These are phyloP conservation scores for Colletotrichum tabaci DNA, from an alignment of 2,329 filamentous ascomycete genomes.

Conservation along the genomic window DNA sequence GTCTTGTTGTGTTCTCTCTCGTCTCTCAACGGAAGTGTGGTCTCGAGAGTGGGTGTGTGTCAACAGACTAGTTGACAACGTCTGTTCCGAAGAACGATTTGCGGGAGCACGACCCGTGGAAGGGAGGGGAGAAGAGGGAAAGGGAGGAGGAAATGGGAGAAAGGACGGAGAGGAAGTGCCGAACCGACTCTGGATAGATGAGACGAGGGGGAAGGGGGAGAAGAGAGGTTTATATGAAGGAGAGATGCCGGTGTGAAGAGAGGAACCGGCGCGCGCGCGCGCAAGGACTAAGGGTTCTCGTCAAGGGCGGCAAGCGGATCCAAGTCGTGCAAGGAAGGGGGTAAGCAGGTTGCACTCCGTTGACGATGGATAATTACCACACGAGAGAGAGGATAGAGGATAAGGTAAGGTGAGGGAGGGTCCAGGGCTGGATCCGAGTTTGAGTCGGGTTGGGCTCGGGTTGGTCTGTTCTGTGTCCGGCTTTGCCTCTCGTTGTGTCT, in stretches of 20 bases:
- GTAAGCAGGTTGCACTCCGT: constrained; percentile 10
- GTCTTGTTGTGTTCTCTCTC: too few relatives aligned
- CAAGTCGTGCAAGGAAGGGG: constrained; percentile 33
- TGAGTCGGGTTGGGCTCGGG: not conserved
- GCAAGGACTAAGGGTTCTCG: constrained; percentile 39
- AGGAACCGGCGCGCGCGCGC: not conserved
- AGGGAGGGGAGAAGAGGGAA: too few relatives aligned
- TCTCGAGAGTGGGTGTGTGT: not conserved
- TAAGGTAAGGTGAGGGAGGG: constrained; percentile 4
- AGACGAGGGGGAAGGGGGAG: constrained; percentile 16
- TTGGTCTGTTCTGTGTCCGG: constrained; percentile 13
- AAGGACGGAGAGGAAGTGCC: constrained; percentile 21
- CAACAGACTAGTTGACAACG: constrained; percentile 14
- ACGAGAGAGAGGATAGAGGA: not conserved
- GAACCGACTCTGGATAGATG: not conserved
- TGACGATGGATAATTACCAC: constrained; percentile 41
- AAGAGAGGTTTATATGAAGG: constrained; percentile 34
- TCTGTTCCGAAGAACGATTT: constrained; percentile 23
- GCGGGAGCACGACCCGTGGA: constrained; percentile 28
- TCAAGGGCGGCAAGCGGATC: constrained; percentile 37
- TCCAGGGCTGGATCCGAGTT: constrained; percentile 14
- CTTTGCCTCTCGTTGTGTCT: constrained; percentile 9
- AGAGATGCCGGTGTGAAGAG: constrained; percentile 9
- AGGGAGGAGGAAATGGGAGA: constrained; percentile 6
- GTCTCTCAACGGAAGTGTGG: too few relatives aligned